Evolutionary conservation across 176 grass and related monocot genomes (phyloP), one percentile per base, ranked within the genome.

Genomic region (Tillandsia leiboldiana): DNA sequence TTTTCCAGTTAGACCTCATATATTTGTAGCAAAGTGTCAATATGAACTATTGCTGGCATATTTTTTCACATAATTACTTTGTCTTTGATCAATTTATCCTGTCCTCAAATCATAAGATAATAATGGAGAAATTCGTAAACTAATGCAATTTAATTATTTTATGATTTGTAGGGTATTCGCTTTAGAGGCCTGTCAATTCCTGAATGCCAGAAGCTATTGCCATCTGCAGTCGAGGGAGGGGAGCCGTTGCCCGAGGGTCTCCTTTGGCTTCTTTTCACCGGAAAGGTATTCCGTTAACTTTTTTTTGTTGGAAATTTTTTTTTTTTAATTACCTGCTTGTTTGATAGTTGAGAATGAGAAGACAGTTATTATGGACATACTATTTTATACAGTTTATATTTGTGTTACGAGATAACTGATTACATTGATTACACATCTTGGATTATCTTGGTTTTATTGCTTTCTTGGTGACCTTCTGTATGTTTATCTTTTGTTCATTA

Each of bases 221-320:
- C 94, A 9, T 63, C 77, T 11, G 94, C 89, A 52, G 64, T 85
- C 70, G 66, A 83, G 14, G 94, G 77, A 65, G 94, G 89, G 18
- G 94, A 99, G 59, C 94, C 94, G 69, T 84, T 99, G 80, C 94
- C 94, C 50, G 94, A 99, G 79, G 94, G 94, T 73, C 94, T 99
- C 47, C 84, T 99, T 49, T 99, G 94, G 94, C 89, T 99, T 85
- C 94, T 99, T 73, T 86, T 99, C 84, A 99, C 89, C 0, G 94
- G 89, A 80, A 99, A 99, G 89, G 94, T 99, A 51, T 68, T 57
- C 18, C 3, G 28, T 26, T n/a, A 24, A 12, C 20, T 48, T 27
- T 72, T 24, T 24, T 24, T 24, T 24, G 24, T 24, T 24, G 24
- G 24, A 24, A 24, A 1, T 24, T 24, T 22, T 24, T 24, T n/a